Evolutionary conservation across 352 stramenopile species (phyloP), one percentile per base, ranked within the genome.

Genomic region (Chrysophaeum taylorii): DNA sequence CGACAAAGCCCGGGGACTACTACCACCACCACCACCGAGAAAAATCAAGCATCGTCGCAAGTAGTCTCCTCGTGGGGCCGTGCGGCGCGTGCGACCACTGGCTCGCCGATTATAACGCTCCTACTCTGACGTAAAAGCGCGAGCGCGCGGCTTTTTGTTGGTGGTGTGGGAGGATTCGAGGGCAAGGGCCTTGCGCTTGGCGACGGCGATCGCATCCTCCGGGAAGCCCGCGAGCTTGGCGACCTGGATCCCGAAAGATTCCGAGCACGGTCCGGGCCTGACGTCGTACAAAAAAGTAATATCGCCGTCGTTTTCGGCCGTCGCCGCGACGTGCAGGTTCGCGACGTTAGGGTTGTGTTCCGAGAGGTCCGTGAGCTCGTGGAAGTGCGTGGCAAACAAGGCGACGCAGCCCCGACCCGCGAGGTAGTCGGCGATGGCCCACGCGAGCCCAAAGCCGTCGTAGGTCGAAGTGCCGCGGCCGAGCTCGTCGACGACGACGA

Each of bases 401-500:
- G 81, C 89, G 38, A 87, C 83, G 64, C 80, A 89, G 23, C 84
- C 73, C 70, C 97, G 90, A 14, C 86, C 82, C 36, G 82, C 75
- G 82, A 68, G 57, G 21, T 70, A 64, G 35, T 71, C 70, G 25
- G 69, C 70, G 31, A 81, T 68, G 18, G 76, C 73, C 77, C 77
- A 82, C 9, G 74, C 70, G 18, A 83, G 66, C 0, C 83, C 83
- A 80, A 97, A 98, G 7, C 94, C 93, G 79, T 98, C 93, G 82
- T 96, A 97, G 14, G 96, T 99, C 21, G 86, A 96, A 0, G 96
- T 99, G 29, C 96, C 96, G 42, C 96, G 84, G 18, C 96, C 96
- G 4, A 99, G 82, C 78, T 99, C 96, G 79, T 99, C 96, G 75
- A 99, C 97, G 70, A 99, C 97, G 66, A 99, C 94, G 39, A 99